Evolutionary conservation across 2,329 filamentous ascomycete genomes (phyloP).

Genomic region (Botrytis fabae): DNA sequence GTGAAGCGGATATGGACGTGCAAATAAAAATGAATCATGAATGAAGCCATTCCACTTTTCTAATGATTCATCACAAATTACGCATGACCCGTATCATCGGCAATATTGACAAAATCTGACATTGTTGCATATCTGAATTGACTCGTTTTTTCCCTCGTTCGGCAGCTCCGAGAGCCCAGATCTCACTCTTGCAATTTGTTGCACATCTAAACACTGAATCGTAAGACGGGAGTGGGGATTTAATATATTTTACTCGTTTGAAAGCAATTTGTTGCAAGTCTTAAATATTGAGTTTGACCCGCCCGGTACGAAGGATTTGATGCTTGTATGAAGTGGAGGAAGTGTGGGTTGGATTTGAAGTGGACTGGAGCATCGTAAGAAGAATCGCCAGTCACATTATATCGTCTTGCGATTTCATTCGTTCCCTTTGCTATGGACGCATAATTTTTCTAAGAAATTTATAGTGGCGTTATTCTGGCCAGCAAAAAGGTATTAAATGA

Average conservation of each 20-base stretch:
- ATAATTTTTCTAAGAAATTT: too few species aligned
- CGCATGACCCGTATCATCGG: background rate
- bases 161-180: background rate
- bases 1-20: background rate
- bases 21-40: background rate
- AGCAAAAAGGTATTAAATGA: background rate
- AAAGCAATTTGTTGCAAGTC: background rate
- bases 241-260: background rate
- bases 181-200: background rate
- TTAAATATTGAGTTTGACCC: background rate
- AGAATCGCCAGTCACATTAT: background rate
- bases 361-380: background rate
- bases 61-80: background rate
- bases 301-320: background rate
- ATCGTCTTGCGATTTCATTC: background rate
- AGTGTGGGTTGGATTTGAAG: background rate
- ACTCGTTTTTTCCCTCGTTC: background rate
- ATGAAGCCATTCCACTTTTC: constrained; percentile 4
- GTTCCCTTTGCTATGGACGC: background rate
- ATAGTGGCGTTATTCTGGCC: background rate
- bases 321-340: background rate
- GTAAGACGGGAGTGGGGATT: background rate
- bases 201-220: background rate
- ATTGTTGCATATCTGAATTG: background rate
- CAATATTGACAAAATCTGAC: background rate